These are phyloP conservation scores for Saccharomycopsis guyanensis DNA, from an alignment of 805 yeast species.

Conservation along the genomic window DNA sequence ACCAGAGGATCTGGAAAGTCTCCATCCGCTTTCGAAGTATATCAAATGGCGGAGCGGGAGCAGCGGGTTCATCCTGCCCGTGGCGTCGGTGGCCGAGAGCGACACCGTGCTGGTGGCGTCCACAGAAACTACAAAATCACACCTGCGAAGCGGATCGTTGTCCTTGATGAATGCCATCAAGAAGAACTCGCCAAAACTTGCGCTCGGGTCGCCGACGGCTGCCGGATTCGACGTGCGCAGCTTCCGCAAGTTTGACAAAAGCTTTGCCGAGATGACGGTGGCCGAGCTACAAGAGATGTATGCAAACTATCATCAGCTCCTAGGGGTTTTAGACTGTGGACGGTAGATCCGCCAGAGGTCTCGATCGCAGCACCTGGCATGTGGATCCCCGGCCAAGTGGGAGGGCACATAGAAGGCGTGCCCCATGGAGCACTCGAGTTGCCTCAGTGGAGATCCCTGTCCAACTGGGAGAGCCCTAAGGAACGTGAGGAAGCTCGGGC, in stretches of 20 bases:
- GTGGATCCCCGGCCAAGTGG: too few species aligned
- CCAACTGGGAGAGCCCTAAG: too few species aligned
- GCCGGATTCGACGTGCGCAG: neutral
- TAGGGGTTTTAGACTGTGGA: too few species aligned
- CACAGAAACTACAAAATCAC: neutral
- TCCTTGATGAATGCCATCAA: neutral
- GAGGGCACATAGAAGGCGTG: too few species aligned
- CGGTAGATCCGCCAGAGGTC: too few species aligned
- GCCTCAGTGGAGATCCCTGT: too few species aligned
- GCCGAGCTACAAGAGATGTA: slow-evolving; percentile 16
- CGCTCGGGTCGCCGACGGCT: neutral
- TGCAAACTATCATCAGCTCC: slow-evolving; percentile 11
- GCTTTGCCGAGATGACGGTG: slow-evolving; percentile 16
- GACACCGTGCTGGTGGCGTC: neutral
- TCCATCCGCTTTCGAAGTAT: slow-evolving; percentile 11
- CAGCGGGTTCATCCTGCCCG: slow-evolving; percentile 1
- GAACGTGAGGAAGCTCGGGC: too few species aligned
- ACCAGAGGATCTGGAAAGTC: neutral
- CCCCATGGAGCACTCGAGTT: too few species aligned
- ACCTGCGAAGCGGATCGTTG: neutral
- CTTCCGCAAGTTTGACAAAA: slow-evolving; percentile 9
- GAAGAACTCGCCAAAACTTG: slow-evolving; percentile 1
- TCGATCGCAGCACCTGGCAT: too few species aligned
- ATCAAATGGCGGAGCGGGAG: slow-evolving; percentile 15
- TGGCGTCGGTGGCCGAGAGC: neutral